Evolutionary conservation across 2,329 filamentous ascomycete genomes (phyloP).

Genomic region (Dactylellina leptospora): DNA sequence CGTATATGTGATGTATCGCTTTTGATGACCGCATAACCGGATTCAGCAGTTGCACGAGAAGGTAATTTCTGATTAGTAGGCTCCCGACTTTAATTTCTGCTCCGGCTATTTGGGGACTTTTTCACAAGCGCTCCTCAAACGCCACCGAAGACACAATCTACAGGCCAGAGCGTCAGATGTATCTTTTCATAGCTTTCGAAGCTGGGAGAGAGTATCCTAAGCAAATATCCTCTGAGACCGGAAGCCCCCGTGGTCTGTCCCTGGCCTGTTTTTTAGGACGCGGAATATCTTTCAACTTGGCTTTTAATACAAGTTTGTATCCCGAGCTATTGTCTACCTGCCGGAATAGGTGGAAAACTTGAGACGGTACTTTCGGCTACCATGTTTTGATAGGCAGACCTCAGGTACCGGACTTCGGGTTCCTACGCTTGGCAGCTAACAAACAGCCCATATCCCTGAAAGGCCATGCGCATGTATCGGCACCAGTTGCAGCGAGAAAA

Average conservation of each 20-base stretch:
- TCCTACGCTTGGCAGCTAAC: slow-evolving; percentile 29
- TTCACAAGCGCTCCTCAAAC: slow-evolving; percentile 36
- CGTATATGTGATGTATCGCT: not conserved
- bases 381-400: slow-evolving; percentile 37
- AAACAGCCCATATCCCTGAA: slow-evolving; percentile 38
- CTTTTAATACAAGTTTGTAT: not conserved
- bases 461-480: slow-evolving; percentile 40
- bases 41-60: slow-evolving; percentile 41
- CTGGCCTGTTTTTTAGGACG: slow-evolving; percentile 14
- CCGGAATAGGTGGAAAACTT: slow-evolving; percentile 49
- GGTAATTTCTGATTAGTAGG: slow-evolving; percentile 38
- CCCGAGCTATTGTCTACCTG: slow-evolving; percentile 28
- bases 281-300: slow-evolving; percentile 4
- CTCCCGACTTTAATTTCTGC: slow-evolving; percentile 35
- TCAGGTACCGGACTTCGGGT: slow-evolving; percentile 34
- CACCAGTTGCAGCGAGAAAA: slow-evolving; percentile 33
- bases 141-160: slow-evolving; percentile 35
- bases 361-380: slow-evolving; percentile 46
- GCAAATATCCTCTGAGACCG: slow-evolving; percentile 17
- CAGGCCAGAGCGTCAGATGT: slow-evolving; percentile 46
- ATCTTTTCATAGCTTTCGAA: slow-evolving; percentile 45
- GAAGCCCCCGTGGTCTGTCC: slow-evolving; percentile 24
- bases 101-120: slow-evolving; percentile 37
- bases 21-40: slow-evolving; percentile 37
- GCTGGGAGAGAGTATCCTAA: slow-evolving; percentile 19